These are phyloP conservation scores for Chenopodium berlandieri DNA, from an alignment of 148 eudicot species.

Conservation along the genomic window DNA sequence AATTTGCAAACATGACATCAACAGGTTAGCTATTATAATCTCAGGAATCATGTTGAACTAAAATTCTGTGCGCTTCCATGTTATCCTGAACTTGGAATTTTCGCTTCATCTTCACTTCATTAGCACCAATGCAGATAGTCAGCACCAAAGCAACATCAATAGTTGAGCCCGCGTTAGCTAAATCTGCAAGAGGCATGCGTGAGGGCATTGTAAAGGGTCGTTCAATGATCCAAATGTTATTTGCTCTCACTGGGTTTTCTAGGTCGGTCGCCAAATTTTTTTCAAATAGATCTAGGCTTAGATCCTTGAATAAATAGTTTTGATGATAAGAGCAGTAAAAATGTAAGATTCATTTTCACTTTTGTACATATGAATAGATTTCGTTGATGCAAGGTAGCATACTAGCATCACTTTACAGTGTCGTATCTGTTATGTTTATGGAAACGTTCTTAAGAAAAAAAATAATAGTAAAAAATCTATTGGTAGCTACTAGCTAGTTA, in stretches of 20 bases:
- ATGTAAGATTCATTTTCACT: neutral
- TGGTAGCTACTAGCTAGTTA: too few species aligned
- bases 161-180: conserved; percentile 57
- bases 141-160: conserved; percentile 29
- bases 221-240: conserved; percentile 46
- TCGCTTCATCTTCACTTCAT: conserved; percentile 65
- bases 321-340: conserved; percentile 12
- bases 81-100: conserved; percentile 30
- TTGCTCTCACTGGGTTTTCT: conserved; percentile 50
- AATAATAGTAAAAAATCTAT: too few species aligned
- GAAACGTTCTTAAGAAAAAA: neutral
- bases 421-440: neutral
- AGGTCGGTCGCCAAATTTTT: conserved; percentile 43
- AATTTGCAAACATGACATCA: conserved; percentile 51
- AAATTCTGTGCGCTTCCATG: neutral
- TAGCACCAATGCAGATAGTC: conserved; percentile 68
- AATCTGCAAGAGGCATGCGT: conserved; percentile 51
- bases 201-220: conserved; percentile 72
- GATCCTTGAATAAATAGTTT: conserved; percentile 24
- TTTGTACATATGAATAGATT: conserved; percentile 15
- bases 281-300: conserved; percentile 41
- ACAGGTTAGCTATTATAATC: conserved; percentile 48
- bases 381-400: neutral
- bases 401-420: neutral
- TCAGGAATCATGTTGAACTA: neutral